These are phyloP conservation scores for Eutrema yunnanense DNA, from an alignment of 345 rosid species.

Conservation along the genomic window DNA sequence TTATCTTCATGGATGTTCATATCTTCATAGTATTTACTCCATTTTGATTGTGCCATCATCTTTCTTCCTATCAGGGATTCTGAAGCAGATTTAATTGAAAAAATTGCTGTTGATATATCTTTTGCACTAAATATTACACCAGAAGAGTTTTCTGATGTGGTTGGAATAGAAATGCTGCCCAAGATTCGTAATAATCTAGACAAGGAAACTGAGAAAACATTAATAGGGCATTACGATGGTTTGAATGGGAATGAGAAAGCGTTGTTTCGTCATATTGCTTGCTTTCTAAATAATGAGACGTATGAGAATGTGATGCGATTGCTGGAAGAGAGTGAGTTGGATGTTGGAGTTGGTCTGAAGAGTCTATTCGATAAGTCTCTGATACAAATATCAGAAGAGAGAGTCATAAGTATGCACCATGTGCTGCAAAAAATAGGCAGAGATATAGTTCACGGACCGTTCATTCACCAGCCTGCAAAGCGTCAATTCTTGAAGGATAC, in stretches of 20 bases:
- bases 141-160: too few species aligned
- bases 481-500: not conserved
- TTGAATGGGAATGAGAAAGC: not conserved
- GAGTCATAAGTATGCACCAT: not conserved
- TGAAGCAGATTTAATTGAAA: too few species aligned
- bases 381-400: not conserved
- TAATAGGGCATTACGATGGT: not conserved
- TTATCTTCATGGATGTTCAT: too few species aligned
- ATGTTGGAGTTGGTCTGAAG: not conserved
- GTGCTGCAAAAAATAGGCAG: not conserved
- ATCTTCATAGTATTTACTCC: too few species aligned
- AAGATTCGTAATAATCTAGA: too few species aligned
- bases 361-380: not conserved
- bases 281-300: not conserved
- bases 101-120: too few species aligned
- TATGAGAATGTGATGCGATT: not conserved
- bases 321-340: not conserved
- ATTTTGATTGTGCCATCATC: too few species aligned
- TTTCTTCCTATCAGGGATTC: too few species aligned
- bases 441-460: not conserved
- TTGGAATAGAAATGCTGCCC: too few species aligned
- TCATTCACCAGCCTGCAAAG: not conserved
- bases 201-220: not conserved
- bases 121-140: too few species aligned
- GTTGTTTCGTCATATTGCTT: not conserved